Percentiles rank a stretch among this genome's conserved stretches.
phyloP scores from a whole-genome alignment of 1,284 basidiomycete genomes.

The Tremellales sp. region DNA sequence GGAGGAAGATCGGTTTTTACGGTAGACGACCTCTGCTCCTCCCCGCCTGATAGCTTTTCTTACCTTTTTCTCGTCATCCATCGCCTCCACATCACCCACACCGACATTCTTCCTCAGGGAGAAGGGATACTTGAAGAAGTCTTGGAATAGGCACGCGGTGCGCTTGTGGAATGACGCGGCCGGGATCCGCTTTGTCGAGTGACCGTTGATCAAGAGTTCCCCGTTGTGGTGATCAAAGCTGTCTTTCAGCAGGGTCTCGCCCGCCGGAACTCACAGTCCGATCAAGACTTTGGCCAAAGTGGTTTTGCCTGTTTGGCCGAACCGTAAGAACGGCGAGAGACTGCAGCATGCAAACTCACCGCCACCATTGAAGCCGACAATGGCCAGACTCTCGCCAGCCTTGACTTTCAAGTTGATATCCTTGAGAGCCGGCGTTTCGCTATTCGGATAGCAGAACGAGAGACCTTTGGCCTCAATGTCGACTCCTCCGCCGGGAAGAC shows the following conservation, averaged over 20 bases:
- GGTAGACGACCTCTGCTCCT: constrained; percentile 57
- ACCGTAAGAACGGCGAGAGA: background rate
- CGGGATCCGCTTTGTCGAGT: constrained; percentile 60
- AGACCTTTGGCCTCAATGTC: constrained; percentile 64
- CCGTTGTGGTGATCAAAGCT: constrained; percentile 51
- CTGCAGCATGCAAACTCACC: constrained; percentile 51
- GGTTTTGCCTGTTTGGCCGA: constrained; percentile 45
- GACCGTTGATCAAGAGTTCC: constrained; percentile 62
- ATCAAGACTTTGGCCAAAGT: constrained; percentile 73
- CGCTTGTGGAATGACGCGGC: constrained; percentile 67
- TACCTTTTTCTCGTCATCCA: constrained; percentile 50
- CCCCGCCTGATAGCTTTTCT: constrained; percentile 61
- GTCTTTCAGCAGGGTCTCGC: background rate
- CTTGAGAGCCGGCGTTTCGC: constrained; percentile 59
- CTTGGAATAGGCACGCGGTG: constrained; percentile 73
- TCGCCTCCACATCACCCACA: constrained; percentile 57
- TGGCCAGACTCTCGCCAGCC: constrained; percentile 70
- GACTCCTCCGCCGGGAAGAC: background rate
- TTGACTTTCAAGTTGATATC: constrained; percentile 65
- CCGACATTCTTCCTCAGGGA: constrained; percentile 73
- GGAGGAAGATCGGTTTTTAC: too few relatives aligned
- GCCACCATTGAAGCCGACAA: constrained; percentile 60
- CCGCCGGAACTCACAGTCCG: constrained; percentile 55
- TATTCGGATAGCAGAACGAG: constrained; percentile 71
- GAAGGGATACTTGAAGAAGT: constrained; percentile 70